Evolutionary conservation across 2,329 filamentous ascomycete genomes (phyloP).

Genomic region (Fusarium verticillioides): DNA sequence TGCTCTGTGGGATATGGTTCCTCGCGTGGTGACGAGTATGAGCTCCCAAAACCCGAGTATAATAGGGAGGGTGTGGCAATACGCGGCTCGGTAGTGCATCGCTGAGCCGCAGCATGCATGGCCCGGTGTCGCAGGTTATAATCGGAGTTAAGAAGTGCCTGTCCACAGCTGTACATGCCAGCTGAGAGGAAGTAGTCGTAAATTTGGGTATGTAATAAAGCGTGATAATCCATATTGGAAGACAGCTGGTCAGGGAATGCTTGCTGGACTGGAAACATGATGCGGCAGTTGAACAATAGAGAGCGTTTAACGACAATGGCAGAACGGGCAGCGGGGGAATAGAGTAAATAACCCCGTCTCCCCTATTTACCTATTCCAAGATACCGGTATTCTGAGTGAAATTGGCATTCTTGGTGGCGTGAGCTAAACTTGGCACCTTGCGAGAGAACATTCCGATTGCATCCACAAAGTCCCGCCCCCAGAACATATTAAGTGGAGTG

Average conservation of each 20-base stretch:
- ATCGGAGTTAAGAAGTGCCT: background rate
- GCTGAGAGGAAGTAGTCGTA: background rate
- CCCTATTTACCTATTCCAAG: background rate
- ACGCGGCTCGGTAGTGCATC: background rate
- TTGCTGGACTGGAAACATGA: background rate
- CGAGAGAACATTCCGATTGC: background rate
- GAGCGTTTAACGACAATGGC: too few relatives aligned
- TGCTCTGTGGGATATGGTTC: background rate
- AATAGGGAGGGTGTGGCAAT: background rate
- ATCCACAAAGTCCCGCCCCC: background rate
- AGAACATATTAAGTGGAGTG: background rate
- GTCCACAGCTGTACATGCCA: background rate
- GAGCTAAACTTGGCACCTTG: background rate
- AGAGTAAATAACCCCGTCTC: background rate
- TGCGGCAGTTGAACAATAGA: background rate
- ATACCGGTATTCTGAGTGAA: background rate
- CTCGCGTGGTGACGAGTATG: background rate
- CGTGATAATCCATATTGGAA: background rate
- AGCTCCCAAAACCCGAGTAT: background rate
- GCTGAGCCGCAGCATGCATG: background rate
- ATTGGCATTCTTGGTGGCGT: background rate
- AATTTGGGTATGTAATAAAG: background rate
- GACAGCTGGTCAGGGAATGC: background rate
- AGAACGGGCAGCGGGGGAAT: background rate
- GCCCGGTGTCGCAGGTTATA: background rate